These are phyloP conservation scores for Primulina eburnea DNA, from an alignment of 257 asterid species.

Conservation along the genomic window DNA sequence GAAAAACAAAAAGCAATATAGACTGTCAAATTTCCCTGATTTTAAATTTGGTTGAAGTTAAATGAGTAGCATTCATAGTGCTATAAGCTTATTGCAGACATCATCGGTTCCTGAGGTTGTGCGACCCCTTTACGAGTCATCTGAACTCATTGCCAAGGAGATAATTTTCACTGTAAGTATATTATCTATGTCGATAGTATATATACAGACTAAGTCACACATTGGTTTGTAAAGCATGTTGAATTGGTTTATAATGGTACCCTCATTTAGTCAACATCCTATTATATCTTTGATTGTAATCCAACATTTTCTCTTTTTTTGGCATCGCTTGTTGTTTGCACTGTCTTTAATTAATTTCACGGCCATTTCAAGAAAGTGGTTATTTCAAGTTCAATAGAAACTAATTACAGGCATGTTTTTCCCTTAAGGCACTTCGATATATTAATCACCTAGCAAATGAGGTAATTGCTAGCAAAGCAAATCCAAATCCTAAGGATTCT, in stretches of 20 bases:
- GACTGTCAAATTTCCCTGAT: too few relatives aligned
- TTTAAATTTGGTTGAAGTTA: too few relatives aligned
- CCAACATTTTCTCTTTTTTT: too few relatives aligned
- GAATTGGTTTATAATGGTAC: too few relatives aligned
- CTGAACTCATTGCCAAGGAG: constrained; percentile 37
- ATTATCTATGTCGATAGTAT: background rate
- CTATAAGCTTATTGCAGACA: constrained; percentile 32
- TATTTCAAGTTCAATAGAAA: background rate
- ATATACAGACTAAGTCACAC: too few relatives aligned
- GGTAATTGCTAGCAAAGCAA: background rate
- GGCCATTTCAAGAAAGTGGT: background rate
- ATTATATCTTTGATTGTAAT: too few relatives aligned
- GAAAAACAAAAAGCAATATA: too few relatives aligned
- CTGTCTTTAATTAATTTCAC: too few relatives aligned
- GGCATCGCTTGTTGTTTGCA: too few relatives aligned
- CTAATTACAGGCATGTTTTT: background rate
- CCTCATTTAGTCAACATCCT: too few relatives aligned
- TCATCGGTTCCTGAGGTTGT: constrained; percentile 44
- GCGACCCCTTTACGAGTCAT: constrained; percentile 48
- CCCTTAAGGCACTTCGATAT: background rate
- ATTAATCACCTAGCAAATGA: background rate
- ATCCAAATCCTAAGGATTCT: background rate
- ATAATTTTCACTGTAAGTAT: constrained; percentile 38
- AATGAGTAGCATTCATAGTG: background rate
- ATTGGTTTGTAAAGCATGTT: too few relatives aligned